These are phyloP conservation scores for Cryphonectria japonica DNA, from an alignment of 2,329 filamentous ascomycete genomes.

Conservation along the genomic window DNA sequence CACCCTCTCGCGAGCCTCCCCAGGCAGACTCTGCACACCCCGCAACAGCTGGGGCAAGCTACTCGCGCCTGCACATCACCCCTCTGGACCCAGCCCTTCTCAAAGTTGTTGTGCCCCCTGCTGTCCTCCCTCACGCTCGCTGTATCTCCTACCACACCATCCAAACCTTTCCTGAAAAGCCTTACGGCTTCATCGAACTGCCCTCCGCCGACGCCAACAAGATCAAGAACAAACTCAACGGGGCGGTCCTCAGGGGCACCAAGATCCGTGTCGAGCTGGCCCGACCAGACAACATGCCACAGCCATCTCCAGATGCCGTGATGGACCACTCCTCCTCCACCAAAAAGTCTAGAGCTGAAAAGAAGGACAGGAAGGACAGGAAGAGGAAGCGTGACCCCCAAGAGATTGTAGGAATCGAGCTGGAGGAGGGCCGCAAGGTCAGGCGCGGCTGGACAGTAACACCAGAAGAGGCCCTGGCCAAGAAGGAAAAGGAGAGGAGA, in stretches of 20 bases:
- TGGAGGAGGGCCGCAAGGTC: conserved; percentile 75
- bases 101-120: conserved; percentile 70
- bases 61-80: conserved; percentile 79
- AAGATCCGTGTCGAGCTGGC: conserved; percentile 88
- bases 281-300: conserved; percentile 60
- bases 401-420: conserved; percentile 67
- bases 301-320: conserved; percentile 39
- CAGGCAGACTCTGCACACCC: conserved; percentile 11
- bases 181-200: conserved; percentile 88
- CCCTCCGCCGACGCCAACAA: conserved; percentile 84
- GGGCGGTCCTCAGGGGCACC: conserved; percentile 77
- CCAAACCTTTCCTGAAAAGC: conserved; percentile 86
- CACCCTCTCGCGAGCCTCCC: neutral
- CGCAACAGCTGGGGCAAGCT: conserved; percentile 31
- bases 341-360: conserved; percentile 38
- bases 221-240: conserved; percentile 87
- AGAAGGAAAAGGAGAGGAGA: conserved; percentile 50
- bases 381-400: conserved; percentile 52
- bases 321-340: conserved; percentile 23
- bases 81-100: conserved; percentile 80
- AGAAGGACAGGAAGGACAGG: conserved; percentile 41
- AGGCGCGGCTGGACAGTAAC: conserved; percentile 89
- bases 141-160: conserved; percentile 88
- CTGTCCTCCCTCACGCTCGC: conserved; percentile 67
- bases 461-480: conserved; percentile 52